Conservation (phyloP, 106 monocot genomes). For the Dendrobium catenatum region DNA sequence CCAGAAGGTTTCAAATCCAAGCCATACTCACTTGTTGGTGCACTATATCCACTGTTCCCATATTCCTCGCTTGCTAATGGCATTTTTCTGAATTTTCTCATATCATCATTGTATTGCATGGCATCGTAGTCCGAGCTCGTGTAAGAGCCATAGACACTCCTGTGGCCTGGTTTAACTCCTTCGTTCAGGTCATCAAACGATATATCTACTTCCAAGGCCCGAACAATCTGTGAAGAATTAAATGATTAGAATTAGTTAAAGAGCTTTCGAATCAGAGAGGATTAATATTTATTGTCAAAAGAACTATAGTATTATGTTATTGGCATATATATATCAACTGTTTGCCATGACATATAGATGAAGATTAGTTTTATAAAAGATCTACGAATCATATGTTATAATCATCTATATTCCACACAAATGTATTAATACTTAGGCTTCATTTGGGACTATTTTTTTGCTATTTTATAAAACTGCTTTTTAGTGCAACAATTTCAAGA, state of each 20-base stretch:
- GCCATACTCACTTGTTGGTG: slow-evolving; percentile 50
- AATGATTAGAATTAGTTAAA: background rate
- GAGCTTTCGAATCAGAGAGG: background rate
- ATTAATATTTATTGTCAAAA: no score
- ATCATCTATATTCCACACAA: no score
- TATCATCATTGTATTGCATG: slow-evolving; percentile 41
- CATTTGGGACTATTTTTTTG: no score
- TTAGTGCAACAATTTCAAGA: no score
- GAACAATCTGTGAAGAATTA: slow-evolving; percentile 5
- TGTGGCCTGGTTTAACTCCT: slow-evolving; percentile 9
- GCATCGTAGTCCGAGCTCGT: slow-evolving; percentile 24
- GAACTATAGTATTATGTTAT: no score
- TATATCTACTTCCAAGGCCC: slow-evolving; percentile 10
- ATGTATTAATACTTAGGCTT: no score
- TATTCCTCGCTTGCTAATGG: slow-evolving; percentile 19
- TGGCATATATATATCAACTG: no score
- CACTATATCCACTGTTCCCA: slow-evolving; percentile 40
- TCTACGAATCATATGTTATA: no score
- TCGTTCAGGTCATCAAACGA: slow-evolving; percentile 8
- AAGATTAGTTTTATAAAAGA: no score
- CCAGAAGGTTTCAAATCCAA: slow-evolving; percentile 27
- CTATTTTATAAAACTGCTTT: no score
- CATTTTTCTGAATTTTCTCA: slow-evolving; percentile 52
- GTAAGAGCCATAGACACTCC: slow-evolving; percentile 11
- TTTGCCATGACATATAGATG: no score